These are phyloP conservation scores for Komagataella phaffii DNA, from an alignment of 805 yeast species.

Conservation along the genomic window DNA sequence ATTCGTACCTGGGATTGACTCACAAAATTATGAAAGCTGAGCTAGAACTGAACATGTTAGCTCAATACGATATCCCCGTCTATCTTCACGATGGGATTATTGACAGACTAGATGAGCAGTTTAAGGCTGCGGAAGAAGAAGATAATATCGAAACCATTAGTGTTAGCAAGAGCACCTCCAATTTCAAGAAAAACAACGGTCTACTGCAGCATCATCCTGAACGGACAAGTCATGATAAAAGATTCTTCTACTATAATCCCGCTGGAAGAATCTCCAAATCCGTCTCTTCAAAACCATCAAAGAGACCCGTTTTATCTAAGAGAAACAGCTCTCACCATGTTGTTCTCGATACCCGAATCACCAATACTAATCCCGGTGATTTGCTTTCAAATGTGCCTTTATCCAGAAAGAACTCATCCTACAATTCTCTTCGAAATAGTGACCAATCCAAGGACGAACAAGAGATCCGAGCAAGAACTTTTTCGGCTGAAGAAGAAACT, in stretches of 20 bases:
- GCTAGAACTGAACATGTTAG: slow-evolving; percentile 38
- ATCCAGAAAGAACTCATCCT: slow-evolving; percentile 20
- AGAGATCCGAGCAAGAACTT: slow-evolving; percentile 21
- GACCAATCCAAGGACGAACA: slow-evolving; percentile 4
- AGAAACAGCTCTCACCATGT: slow-evolving; percentile 18
- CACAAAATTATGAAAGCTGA: slow-evolving; percentile 73
- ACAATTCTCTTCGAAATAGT: not conserved
- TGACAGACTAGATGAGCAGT: slow-evolving; percentile 21
- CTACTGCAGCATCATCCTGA: not conserved
- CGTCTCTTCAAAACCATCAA: not conserved
- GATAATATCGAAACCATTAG: not conserved
- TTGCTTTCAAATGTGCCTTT: slow-evolving; percentile 70
- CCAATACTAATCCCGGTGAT: slow-evolving; percentile 68
- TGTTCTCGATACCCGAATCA: slow-evolving; percentile 36
- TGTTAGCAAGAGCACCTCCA: not conserved
- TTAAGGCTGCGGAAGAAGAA: not conserved
- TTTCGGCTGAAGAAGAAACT: slow-evolving; percentile 52
- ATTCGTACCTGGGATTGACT: slow-evolving; percentile 75
- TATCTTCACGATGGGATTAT: slow-evolving; percentile 48
- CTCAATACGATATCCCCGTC: slow-evolving; percentile 40
- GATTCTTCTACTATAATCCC: not conserved
- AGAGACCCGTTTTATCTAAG: slow-evolving; percentile 3
- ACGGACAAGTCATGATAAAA: not conserved
- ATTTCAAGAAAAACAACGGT: not conserved
- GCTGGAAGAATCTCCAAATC: not conserved